A percentile compares a stretch with the other conserved stretches of the same genome.
phyloP scores from a whole-genome alignment of 257 asterid species.

The Marsdenia floribunda region DNA sequence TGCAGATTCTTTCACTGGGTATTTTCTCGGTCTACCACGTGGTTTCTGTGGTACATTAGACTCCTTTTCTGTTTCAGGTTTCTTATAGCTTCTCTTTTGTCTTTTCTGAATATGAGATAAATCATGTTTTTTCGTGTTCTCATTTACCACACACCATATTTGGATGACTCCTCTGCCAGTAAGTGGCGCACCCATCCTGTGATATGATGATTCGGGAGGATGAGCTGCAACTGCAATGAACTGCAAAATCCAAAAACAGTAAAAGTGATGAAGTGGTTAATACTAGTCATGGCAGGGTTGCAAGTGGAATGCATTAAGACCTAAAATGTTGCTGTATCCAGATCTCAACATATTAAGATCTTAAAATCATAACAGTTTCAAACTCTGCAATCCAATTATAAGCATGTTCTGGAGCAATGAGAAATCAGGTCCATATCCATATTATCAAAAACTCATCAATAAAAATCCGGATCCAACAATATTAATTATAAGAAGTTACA shows the following conservation, averaged over 20 bases:
- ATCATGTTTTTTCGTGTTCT: conserved; percentile 22
- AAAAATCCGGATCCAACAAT: not conserved
- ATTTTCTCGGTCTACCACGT: conserved; percentile 40
- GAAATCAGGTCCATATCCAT: not conserved
- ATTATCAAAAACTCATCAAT: not conserved
- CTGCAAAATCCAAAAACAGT: conserved; percentile 34
- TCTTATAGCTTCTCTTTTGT: conserved; percentile 21
- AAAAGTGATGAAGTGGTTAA: conserved; percentile 4
- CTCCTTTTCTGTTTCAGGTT: conserved; percentile 17
- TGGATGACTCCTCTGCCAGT: conserved; percentile 88
- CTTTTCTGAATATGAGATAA: conserved; percentile 35
- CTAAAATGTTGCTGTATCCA: not conserved
- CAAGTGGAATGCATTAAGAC: not conserved
- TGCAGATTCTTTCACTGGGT: conserved; percentile 14
- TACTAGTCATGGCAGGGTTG: not conserved
- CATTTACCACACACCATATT: conserved; percentile 78
- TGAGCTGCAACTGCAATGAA: conserved; percentile 89
- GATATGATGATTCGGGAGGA: conserved; percentile 85
- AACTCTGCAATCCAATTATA: not conserved
- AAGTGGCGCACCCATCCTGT: conserved; percentile 71
- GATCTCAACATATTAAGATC: not conserved
- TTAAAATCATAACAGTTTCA: not conserved
- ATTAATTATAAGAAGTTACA: not conserved
- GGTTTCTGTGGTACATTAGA: conserved; percentile 19
- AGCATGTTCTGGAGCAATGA: not conserved